phyloP scores from a whole-genome alignment of 2,329 filamentous ascomycete species.

The Fusarium chaquense region DNA sequence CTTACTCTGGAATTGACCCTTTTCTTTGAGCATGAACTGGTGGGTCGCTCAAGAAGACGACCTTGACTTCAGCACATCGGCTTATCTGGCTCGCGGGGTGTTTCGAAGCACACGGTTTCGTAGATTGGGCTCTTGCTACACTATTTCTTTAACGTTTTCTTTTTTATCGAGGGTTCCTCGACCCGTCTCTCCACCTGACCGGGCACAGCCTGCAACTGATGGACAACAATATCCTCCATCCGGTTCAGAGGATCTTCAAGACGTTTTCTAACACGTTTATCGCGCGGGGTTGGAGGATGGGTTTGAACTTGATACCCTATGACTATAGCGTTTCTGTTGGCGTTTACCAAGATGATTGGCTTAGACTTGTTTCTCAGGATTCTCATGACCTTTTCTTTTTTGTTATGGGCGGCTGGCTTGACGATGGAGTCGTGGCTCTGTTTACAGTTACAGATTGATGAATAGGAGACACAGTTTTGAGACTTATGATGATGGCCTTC shows the following conservation, averaged over 20 bases:
- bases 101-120: slow-evolving; percentile 20
- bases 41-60: slow-evolving; percentile 7
- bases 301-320: slow-evolving; percentile 47
- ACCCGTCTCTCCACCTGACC: slow-evolving; percentile 7
- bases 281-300: slow-evolving; percentile 32
- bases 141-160: slow-evolving; percentile 11
- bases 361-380: slow-evolving; percentile 44
- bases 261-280: slow-evolving; percentile 25
- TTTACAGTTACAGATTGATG: slow-evolving; percentile 45
- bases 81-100: slow-evolving; percentile 8
- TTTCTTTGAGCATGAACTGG: slow-evolving; percentile 11
- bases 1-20: slow-evolving; percentile 23
- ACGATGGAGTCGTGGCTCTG: slow-evolving; percentile 39
- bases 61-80: slow-evolving; percentile 14
- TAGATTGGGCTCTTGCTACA: background rate
- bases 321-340: slow-evolving; percentile 32
- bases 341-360: slow-evolving; percentile 34
- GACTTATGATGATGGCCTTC: slow-evolving; percentile 29
- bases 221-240: slow-evolving; percentile 35
- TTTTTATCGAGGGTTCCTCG: slow-evolving; percentile 19
- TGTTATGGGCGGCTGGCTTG: slow-evolving; percentile 28
- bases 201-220: slow-evolving; percentile 15
- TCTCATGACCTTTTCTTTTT: slow-evolving; percentile 26
- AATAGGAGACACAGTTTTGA: slow-evolving; percentile 19
- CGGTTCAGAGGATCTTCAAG: slow-evolving; percentile 18